Conservation (phyloP, 805 yeast genomes). For the Candida ortonii region DNA sequence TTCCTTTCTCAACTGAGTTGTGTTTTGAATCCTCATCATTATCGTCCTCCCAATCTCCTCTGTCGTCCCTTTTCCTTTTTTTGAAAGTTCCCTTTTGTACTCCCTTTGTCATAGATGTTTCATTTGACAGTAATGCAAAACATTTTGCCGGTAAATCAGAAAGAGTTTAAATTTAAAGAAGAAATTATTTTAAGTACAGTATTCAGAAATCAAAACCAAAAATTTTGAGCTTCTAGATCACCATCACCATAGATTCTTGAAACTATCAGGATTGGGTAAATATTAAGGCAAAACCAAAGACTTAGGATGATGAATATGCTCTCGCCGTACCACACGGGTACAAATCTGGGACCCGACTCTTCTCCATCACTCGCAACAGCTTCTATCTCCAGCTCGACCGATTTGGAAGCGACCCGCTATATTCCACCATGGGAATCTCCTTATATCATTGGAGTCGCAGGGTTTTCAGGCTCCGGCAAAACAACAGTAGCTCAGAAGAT, state of each 20-base stretch:
- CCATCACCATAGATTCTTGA: too few relatives aligned
- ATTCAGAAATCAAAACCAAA: not conserved
- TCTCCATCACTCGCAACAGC: conserved; percentile 7
- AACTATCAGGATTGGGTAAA: not conserved
- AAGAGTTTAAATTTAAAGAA: too few relatives aligned
- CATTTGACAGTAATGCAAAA: too few relatives aligned
- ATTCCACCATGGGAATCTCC: conserved; percentile 90
- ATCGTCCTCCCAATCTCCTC: conserved; percentile 6
- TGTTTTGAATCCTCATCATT: too few relatives aligned
- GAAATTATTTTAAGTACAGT: too few relatives aligned
- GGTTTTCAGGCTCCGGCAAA: conserved; percentile 87
- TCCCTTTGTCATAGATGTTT: conserved; percentile 2
- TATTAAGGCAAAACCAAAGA: conserved; percentile 1
- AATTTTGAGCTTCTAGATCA: not conserved
- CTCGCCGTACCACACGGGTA: conserved; percentile 5
- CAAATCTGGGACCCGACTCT: conserved; percentile 4
- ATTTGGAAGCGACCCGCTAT: conserved; percentile 35
- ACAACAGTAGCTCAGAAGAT: conserved; percentile 86
- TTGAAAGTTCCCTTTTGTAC: conserved; percentile 21
- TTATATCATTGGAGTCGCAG: conserved; percentile 83
- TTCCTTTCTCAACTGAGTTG: too few relatives aligned
- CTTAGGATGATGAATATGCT: conserved; percentile 3
- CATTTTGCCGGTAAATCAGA: too few relatives aligned
- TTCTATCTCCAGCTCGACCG: conserved; percentile 8
- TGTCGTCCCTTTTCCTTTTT: conserved; percentile 13